phyloP scores from a whole-genome alignment of 805 yeast genomes.

The Wickerhamomyces tratensis region DNA sequence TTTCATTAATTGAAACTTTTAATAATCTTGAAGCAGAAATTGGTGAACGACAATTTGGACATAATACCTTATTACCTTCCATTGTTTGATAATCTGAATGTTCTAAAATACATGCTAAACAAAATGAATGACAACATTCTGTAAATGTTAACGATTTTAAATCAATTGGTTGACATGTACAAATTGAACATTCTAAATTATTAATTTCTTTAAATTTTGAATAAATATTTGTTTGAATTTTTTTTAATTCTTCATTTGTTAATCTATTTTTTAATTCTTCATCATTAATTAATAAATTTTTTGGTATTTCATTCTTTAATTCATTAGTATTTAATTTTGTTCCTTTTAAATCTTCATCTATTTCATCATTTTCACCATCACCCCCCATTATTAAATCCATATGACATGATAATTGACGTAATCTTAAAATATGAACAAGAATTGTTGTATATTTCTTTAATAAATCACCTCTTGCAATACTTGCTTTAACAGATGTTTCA shows the following conservation, averaged over 20 bases:
- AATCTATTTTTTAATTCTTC: slow-evolving; percentile 1
- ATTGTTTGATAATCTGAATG: slow-evolving; percentile 61
- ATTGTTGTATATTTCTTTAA: slow-evolving; percentile 68
- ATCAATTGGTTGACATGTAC: slow-evolving; percentile 59
- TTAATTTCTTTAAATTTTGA: slow-evolving; percentile 22
- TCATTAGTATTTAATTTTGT: slow-evolving; percentile 2
- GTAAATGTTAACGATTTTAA: slow-evolving; percentile 48
- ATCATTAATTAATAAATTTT: slow-evolving; percentile 7
- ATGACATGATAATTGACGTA: slow-evolving; percentile 88
- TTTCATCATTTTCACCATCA: slow-evolving; percentile 31
- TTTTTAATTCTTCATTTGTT: slow-evolving; percentile 7
- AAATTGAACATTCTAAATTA: slow-evolving; percentile 73
- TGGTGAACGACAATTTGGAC: slow-evolving; percentile 68
- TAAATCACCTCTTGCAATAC: slow-evolving; percentile 56
- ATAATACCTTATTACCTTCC: slow-evolving; percentile 36
- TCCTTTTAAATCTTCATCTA: slow-evolving; percentile 36
- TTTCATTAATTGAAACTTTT: slow-evolving; percentile 2
- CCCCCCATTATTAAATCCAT: slow-evolving; percentile 48
- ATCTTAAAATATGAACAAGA: slow-evolving; percentile 70
- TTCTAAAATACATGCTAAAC: slow-evolving; percentile 61
- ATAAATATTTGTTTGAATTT: slow-evolving; percentile 18
- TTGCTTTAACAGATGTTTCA: slow-evolving; percentile 47
- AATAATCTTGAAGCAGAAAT: slow-evolving; percentile 40
- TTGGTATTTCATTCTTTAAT: slow-evolving; percentile 8
- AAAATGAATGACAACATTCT: slow-evolving; percentile 75